A percentile compares a stretch with the other conserved stretches of the same genome.
These are phyloP conservation scores for Rhizopogon roseolus DNA, from an alignment of 768 basidiomycete genomes.

Conservation along the genomic window DNA sequence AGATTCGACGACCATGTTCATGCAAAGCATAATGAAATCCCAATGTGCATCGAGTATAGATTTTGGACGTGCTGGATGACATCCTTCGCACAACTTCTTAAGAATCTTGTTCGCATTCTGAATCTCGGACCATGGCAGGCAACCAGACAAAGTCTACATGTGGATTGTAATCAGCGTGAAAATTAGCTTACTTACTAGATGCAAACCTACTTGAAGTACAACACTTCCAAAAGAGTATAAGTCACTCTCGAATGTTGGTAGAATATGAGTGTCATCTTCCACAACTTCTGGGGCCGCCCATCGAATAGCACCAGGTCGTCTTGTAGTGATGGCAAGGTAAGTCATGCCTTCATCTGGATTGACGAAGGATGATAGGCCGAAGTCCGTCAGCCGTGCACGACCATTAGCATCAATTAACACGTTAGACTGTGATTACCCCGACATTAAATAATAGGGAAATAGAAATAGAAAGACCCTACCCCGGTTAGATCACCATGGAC, in stretches of 20 bases:
- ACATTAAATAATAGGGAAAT: not conserved
- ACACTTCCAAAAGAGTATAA: not conserved
- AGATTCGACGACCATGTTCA: not conserved
- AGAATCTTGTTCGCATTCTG: not conserved
- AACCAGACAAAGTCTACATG: not conserved
- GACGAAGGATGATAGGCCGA: not conserved
- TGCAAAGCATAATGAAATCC: not conserved
- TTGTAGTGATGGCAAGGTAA: not conserved
- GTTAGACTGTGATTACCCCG: not conserved
- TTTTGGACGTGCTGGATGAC: too few relatives aligned
- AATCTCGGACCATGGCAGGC: not conserved
- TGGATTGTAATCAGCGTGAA: not conserved
- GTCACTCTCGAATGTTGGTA: not conserved
- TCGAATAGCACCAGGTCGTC: not conserved
- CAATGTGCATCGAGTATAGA: not conserved
- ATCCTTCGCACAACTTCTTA: not conserved
- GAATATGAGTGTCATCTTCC: not conserved
- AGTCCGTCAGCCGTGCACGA: not conserved
- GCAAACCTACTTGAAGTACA: not conserved
- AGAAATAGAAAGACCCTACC: not conserved
- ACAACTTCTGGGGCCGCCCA: constrained; percentile 1
- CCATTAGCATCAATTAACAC: constrained; percentile 1
- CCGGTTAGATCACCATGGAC: not conserved
- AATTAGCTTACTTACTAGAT: not conserved
- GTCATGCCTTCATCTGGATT: not conserved